phyloP scores from a whole-genome alignment of 495 filamentous ascomycete genomes.

The Corynascus novoguineensis region DNA sequence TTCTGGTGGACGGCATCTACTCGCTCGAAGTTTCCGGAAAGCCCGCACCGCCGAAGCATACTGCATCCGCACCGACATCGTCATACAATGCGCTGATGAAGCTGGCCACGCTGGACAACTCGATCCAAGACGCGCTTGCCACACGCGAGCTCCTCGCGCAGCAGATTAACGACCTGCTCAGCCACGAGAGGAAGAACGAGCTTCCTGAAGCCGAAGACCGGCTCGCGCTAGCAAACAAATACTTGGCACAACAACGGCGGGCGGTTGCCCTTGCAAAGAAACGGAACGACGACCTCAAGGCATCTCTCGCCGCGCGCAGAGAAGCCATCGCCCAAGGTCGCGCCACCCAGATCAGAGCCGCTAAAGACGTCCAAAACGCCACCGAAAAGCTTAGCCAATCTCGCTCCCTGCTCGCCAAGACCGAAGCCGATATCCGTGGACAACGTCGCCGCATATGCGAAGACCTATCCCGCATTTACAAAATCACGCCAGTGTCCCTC shows the following conservation, averaged over 20 bases:
- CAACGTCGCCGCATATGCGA: conserved; percentile 84
- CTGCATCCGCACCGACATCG: conserved; percentile 51
- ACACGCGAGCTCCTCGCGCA: conserved; percentile 67
- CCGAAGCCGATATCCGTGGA: conserved; percentile 59
- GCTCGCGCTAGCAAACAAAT: conserved; percentile 51
- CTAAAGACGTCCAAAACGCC: conserved; percentile 50
- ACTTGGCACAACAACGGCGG: conserved; percentile 58
- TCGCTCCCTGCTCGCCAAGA: conserved; percentile 48
- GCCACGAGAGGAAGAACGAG: conserved; percentile 42
- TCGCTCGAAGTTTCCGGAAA: conserved; percentile 51
- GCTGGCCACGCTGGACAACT: conserved; percentile 82
- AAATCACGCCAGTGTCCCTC: conserved; percentile 59
- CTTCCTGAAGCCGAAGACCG: conserved; percentile 61
- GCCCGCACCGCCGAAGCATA: conserved; percentile 42
- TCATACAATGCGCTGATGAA: conserved; percentile 91
- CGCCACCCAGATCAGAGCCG: conserved; percentile 50
- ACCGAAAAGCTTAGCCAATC: conserved; percentile 55
- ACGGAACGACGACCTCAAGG: conserved; percentile 56
- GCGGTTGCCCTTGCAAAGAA: conserved; percentile 55
- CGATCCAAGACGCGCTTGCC: conserved; percentile 81
- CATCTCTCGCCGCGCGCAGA: conserved; percentile 59
- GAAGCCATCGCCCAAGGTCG: conserved; percentile 61
- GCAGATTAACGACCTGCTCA: conserved; percentile 72
- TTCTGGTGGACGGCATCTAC: conserved; percentile 85
- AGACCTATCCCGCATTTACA: conserved; percentile 71